Conservation (phyloP, 257 asterid genomes). For the Nicotiana benthamiana region DNA sequence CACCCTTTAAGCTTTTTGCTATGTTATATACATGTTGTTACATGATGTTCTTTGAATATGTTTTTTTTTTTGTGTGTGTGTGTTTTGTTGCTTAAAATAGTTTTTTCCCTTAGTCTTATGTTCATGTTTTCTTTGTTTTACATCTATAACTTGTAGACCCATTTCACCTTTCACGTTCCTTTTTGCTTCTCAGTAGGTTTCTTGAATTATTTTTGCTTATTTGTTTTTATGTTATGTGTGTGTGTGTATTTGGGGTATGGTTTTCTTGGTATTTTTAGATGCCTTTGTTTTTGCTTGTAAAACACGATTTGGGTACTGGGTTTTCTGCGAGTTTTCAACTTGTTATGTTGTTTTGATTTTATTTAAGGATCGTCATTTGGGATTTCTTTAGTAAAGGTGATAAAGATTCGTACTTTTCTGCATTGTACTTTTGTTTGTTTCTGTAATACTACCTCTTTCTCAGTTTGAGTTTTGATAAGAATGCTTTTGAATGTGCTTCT, state of each 20-base stretch:
- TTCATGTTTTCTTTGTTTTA: conserved; percentile 29
- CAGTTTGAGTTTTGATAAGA: not conserved
- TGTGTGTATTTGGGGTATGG: conserved; percentile 2
- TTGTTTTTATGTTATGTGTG: not conserved
- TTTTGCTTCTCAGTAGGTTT: not conserved
- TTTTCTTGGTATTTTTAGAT: conserved; percentile 5
- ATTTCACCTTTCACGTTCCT: conserved; percentile 27
- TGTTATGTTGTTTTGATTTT: conserved; percentile 19
- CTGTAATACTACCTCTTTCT: not conserved
- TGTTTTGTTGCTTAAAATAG: not conserved
- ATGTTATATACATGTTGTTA: not conserved
- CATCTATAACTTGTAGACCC: conserved; percentile 31
- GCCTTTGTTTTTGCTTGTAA: conserved; percentile 16
- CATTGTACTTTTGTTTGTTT: conserved; percentile 8
- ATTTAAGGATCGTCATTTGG: conserved; percentile 31
- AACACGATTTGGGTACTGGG: conserved; percentile 25
- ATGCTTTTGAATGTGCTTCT: not conserved
- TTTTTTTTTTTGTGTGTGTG: not conserved
- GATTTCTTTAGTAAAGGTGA: conserved; percentile 11
- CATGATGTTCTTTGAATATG: conserved; percentile 9
- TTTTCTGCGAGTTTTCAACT: not conserved
- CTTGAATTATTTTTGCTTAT: not conserved
- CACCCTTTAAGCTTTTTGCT: not conserved
- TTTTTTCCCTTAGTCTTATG: not conserved
- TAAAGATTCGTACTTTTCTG: conserved; percentile 17